These are phyloP conservation scores for Tylopilus orsonianus DNA, from an alignment of 1,284 basidiomycete species.

Conservation along the genomic window DNA sequence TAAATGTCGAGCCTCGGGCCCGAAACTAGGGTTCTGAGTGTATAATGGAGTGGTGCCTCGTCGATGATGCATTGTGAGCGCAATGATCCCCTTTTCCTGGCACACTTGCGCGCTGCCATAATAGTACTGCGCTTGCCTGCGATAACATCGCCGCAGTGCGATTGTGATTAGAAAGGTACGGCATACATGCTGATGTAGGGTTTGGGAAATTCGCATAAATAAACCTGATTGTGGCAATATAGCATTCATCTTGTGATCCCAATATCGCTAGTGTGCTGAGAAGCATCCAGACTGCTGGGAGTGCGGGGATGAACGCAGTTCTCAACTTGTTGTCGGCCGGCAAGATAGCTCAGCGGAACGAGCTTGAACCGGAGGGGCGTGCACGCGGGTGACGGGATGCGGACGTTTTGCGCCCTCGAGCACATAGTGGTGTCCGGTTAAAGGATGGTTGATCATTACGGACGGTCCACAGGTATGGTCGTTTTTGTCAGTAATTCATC, in stretches of 20 bases:
- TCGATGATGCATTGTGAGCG: neutral
- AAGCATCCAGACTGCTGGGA: slow-evolving; percentile 6
- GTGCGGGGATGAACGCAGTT: neutral
- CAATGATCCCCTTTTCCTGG: neutral
- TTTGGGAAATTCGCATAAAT: slow-evolving; percentile 15
- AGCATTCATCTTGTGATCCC: slow-evolving; percentile 3
- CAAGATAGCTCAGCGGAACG: neutral
- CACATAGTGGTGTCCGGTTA: neutral
- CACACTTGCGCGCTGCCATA: neutral
- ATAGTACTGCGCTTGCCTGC: slow-evolving; percentile 3
- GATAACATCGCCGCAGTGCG: slow-evolving; percentile 2
- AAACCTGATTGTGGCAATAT: slow-evolving; percentile 12
- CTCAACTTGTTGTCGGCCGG: slow-evolving; percentile 3
- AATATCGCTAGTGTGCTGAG: neutral
- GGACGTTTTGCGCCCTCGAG: neutral
- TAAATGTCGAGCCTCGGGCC: slow-evolving; percentile 8
- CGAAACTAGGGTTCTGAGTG: slow-evolving; percentile 4
- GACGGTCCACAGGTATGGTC: neutral
- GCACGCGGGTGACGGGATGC: neutral
- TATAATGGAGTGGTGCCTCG: neutral
- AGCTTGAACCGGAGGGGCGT: neutral
- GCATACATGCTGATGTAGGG: slow-evolving; percentile 1
- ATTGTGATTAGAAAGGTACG: slow-evolving; percentile 6
- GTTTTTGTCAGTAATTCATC: slow-evolving; percentile 5
- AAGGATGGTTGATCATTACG: neutral